These are phyloP conservation scores for Pseudogymnoascus sp. DNA, from an alignment of 2,329 filamentous ascomycete genomes.

Conservation along the genomic window DNA sequence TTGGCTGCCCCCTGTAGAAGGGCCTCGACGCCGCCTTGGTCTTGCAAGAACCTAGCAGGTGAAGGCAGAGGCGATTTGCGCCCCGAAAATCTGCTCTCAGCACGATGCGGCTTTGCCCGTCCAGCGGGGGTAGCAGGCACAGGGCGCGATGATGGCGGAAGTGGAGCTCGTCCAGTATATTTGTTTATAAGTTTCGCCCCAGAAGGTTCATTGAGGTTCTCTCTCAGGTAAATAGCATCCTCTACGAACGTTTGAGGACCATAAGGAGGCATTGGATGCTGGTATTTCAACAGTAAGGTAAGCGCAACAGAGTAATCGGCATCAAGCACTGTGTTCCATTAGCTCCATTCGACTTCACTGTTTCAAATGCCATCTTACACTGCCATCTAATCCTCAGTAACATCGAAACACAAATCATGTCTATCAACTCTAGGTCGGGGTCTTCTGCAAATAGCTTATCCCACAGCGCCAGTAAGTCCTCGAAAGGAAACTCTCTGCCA, in stretches of 20 bases:
- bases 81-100: conserved; percentile 17
- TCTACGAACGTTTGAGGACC: conserved; percentile 73
- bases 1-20: conserved; percentile 70
- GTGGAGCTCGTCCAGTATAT: conserved; percentile 53
- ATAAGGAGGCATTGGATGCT: conserved; percentile 51
- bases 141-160: conserved; percentile 19
- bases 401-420: conserved; percentile 92
- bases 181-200: conserved; percentile 60
- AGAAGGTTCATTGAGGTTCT: conserved; percentile 53
- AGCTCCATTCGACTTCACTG: background rate
- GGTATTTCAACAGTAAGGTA: conserved; percentile 76
- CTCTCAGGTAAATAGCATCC: conserved; percentile 68
- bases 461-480: conserved; percentile 78
- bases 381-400: conserved; percentile 85
- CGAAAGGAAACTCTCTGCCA: conserved; percentile 84
- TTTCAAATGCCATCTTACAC: conserved; percentile 43
- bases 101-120: conserved; percentile 17
- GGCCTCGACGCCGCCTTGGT: conserved; percentile 52
- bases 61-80: conserved; percentile 25
- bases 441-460: conserved; percentile 86
- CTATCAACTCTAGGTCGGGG: conserved; percentile 67
- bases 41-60: conserved; percentile 34
- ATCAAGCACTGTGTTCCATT: conserved; percentile 56
- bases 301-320: conserved; percentile 83
- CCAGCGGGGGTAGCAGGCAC: conserved; percentile 24